phyloP scores from a whole-genome alignment of 2,329 filamentous ascomycete genomes.

The Microcera coccophila region DNA sequence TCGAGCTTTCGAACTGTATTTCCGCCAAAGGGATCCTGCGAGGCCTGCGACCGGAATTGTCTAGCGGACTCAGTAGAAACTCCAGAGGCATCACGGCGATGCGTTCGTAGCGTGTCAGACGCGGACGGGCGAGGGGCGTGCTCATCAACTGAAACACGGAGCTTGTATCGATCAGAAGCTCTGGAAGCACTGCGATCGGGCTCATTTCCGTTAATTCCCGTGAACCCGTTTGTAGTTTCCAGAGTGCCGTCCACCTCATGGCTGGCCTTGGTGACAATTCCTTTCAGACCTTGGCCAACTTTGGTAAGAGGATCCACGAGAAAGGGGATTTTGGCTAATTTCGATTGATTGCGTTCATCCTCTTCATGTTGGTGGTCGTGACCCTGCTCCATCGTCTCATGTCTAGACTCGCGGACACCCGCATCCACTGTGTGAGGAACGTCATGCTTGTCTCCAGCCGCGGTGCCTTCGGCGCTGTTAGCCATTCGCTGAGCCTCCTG shows the following conservation, averaged over 20 bases:
- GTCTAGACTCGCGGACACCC: conserved; percentile 39
- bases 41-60: conserved; percentile 15
- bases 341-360: conserved; percentile 18
- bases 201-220: conserved; percentile 19
- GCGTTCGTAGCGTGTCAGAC: conserved; percentile 31
- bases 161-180: conserved; percentile 22
- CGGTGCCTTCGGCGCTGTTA: conserved; percentile 45
- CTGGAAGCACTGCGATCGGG: conserved; percentile 10
- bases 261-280: conserved; percentile 41
- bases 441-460: conserved; percentile 50
- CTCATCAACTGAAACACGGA: conserved; percentile 34
- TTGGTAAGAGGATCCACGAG: conserved; percentile 41
- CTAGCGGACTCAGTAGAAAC: conserved; percentile 38
- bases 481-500: conserved; percentile 49
- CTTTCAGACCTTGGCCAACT: conserved; percentile 48
- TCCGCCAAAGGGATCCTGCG: conserved; percentile 18
- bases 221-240: conserved; percentile 54
- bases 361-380: conserved; percentile 21
- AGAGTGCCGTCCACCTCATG: conserved; percentile 50
- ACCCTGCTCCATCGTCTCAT: conserved; percentile 14
- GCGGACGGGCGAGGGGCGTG: conserved; percentile 14
- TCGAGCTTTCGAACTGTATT: conserved; percentile 53
- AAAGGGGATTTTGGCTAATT: conserved; percentile 28
- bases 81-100: conserved; percentile 36
- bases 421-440: conserved; percentile 50